phyloP scores from a whole-genome alignment of 352 stramenopile species.

The Lagenidium sp. region DNA sequence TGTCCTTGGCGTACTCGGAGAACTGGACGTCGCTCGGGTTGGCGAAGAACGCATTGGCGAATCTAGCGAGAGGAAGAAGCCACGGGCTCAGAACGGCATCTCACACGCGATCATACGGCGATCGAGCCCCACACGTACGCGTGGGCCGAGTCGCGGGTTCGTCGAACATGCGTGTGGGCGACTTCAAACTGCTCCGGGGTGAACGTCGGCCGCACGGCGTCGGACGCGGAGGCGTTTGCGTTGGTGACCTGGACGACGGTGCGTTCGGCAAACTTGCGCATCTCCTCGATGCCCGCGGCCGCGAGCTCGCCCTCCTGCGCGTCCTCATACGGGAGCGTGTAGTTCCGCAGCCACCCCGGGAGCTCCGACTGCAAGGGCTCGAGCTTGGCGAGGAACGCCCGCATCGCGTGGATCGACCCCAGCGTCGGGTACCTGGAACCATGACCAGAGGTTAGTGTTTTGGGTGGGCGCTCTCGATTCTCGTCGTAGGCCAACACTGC shows the following conservation, averaged over 20 bases:
- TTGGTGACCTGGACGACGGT: conserved; percentile 20
- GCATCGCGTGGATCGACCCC: conserved; percentile 33
- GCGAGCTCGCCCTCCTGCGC: conserved; percentile 29
- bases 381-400: conserved; percentile 28
- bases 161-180: conserved; percentile 47
- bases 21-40: conserved; percentile 42
- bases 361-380: conserved; percentile 24
- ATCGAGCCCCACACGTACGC: no score
- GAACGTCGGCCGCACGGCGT: no score
- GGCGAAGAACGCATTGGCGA: conserved; percentile 44
- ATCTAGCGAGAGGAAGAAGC: no score
- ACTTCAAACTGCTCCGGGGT: no score
- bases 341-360: conserved; percentile 41
- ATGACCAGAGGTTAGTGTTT: not conserved
- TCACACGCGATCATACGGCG: no score
- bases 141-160: conserved; percentile 44
- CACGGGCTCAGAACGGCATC: no score
- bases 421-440: conserved; percentile 36
- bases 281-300: conserved; percentile 21
- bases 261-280: conserved; percentile 7
- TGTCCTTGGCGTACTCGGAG: conserved; percentile 33
- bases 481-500: no score
- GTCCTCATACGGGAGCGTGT: conserved; percentile 51
- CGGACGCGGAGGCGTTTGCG: no score
- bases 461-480: no score